These are phyloP conservation scores for Coriaria nepalensis DNA, from an alignment of 306 rosid species.

Conservation along the genomic window DNA sequence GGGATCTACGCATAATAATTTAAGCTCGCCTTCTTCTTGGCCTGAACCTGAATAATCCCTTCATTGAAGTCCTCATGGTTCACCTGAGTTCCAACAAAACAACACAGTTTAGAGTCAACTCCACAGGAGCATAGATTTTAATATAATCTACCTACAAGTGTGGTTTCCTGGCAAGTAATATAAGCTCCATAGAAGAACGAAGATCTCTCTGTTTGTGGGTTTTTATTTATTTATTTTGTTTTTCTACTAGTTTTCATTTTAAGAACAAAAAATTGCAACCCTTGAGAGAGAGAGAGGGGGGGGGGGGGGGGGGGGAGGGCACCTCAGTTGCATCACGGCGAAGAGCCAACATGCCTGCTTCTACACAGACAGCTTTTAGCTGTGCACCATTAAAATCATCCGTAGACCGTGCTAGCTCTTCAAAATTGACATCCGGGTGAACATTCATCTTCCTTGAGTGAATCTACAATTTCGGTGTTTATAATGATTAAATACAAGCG, in stretches of 20 bases:
- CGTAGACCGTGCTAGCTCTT: slow-evolving; percentile 78
- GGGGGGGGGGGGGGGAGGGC: not conserved
- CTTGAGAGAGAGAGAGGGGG: not conserved
- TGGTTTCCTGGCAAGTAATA: too few species aligned
- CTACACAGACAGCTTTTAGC: slow-evolving; percentile 87
- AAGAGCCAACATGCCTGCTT: slow-evolving; percentile 95
- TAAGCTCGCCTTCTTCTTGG: slow-evolving; percentile 84
- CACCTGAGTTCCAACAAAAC: slow-evolving; percentile 32
- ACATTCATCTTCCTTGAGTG: slow-evolving; percentile 88
- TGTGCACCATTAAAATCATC: slow-evolving; percentile 90
- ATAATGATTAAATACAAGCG: not conserved
- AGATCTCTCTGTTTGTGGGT: not conserved
- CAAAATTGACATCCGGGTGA: slow-evolving; percentile 76
- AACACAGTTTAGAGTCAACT: not conserved
- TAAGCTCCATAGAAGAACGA: not conserved
- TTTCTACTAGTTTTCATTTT: not conserved
- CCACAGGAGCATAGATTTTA: too few species aligned
- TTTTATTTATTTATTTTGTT: not conserved
- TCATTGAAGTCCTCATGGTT: slow-evolving; percentile 92
- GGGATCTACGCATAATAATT: slow-evolving; percentile 63
- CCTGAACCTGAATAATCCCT: slow-evolving; percentile 91
- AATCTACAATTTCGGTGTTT: slow-evolving; percentile 33
- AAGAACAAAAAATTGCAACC: not conserved
- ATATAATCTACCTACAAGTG: too few species aligned
- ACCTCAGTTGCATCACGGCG: slow-evolving; percentile 99